Conservation (phyloP, 2,329 filamentous ascomycete genomes). For the Ascochyta pisi region DNA sequence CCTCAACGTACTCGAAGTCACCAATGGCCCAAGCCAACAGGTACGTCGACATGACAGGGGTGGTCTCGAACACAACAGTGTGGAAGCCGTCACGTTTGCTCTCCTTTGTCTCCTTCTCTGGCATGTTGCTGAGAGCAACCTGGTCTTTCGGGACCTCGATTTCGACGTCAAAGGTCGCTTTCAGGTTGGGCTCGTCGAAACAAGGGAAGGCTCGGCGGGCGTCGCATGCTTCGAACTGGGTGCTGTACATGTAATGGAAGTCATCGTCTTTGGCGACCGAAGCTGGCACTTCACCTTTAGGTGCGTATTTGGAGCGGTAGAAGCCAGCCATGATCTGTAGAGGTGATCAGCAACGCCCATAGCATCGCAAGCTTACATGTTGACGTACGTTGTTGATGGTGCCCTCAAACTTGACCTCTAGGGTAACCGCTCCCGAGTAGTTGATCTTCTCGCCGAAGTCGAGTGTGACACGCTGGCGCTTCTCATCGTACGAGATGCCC, state of each 20-base stretch:
- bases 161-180: slow-evolving; percentile 92
- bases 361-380: too few relatives aligned
- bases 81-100: slow-evolving; percentile 74
- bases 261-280: slow-evolving; percentile 78
- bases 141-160: slow-evolving; percentile 90
- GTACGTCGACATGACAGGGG: slow-evolving; percentile 95
- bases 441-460: slow-evolving; percentile 76
- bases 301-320: slow-evolving; percentile 94
- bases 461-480: slow-evolving; percentile 82
- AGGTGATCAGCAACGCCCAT: not conserved
- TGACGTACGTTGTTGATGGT: slow-evolving; percentile 75
- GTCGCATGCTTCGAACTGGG: slow-evolving; percentile 97
- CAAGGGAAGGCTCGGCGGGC: slow-evolving; percentile 94
- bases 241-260: slow-evolving; percentile 78
- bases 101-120: slow-evolving; percentile 76
- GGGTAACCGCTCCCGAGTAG: slow-evolving; percentile 67
- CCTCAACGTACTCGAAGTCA: slow-evolving; percentile 96
- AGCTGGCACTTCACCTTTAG: slow-evolving; percentile 70
- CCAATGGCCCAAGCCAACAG: slow-evolving; percentile 94
- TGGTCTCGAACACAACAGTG: slow-evolving; percentile 88
- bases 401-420: slow-evolving; percentile 78
- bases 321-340: slow-evolving; percentile 78
- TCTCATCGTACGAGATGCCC: slow-evolving; percentile 79
- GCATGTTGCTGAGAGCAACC: slow-evolving; percentile 94
- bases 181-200: slow-evolving; percentile 97